Conservation (phyloP, 225 moss, liverwort and hornwort genomes). For the Polytrichum formosum region DNA sequence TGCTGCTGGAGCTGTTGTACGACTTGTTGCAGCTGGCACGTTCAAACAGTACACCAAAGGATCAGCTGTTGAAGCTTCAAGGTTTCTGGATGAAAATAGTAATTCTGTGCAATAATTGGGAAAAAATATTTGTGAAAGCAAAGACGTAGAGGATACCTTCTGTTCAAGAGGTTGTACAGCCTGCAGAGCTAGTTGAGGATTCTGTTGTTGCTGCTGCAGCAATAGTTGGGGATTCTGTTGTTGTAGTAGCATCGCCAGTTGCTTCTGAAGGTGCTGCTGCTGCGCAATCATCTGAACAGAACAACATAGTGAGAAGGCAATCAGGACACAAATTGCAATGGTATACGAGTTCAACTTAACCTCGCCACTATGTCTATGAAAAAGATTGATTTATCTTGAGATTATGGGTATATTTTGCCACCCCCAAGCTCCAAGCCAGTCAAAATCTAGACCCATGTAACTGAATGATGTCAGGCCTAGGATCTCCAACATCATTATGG, state of each 20-base stretch:
- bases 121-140: neutral
- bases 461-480: too few species aligned
- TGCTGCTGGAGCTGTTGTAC: conserved; percentile 27
- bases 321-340: too few species aligned
- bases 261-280: conserved; percentile 51
- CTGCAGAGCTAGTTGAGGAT: conserved; percentile 56
- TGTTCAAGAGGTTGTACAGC: conserved; percentile 54
- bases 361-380: too few species aligned
- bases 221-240: conserved; percentile 44
- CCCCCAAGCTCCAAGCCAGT: too few species aligned
- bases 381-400: too few species aligned
- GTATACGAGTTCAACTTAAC: too few species aligned
- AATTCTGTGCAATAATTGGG: neutral
- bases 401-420: too few species aligned
- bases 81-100: neutral
- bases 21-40: conserved; percentile 48
- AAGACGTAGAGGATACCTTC: conserved; percentile 23
- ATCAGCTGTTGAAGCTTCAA: too few species aligned
- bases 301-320: too few species aligned
- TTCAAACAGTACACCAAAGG: too few species aligned
- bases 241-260: conserved; percentile 34
- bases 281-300: conserved; percentile 36
- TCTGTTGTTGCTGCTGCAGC: conserved; percentile 64
- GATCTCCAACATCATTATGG: too few species aligned
- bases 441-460: too few species aligned